Percentiles rank a stretch among this genome's conserved stretches.
Evolutionary conservation across 106 monocot genomes (phyloP).

Genomic region (Platanthera guangdongensis): DNA sequence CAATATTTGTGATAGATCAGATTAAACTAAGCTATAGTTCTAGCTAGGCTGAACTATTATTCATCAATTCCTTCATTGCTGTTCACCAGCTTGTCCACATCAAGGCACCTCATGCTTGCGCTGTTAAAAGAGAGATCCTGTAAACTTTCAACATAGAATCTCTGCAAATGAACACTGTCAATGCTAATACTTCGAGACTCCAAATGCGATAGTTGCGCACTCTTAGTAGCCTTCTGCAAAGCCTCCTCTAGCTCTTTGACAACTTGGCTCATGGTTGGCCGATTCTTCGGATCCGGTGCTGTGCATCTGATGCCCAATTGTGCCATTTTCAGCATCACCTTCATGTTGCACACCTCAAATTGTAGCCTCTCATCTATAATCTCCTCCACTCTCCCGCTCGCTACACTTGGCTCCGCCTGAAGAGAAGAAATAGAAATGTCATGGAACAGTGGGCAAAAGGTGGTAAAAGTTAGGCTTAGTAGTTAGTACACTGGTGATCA

Average conservation of each 20-base stretch:
- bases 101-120: slow-evolving; percentile 21
- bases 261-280: slow-evolving; percentile 23
- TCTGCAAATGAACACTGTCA: slow-evolving; percentile 10
- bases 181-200: slow-evolving; percentile 20
- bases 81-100: not conserved
- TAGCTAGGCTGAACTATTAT: no score
- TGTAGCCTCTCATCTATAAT: slow-evolving; percentile 22
- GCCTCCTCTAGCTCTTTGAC: slow-evolving; percentile 16
- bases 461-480: no score
- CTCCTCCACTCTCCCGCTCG: slow-evolving; percentile 14
- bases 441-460: no score
- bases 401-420: slow-evolving; percentile 25
- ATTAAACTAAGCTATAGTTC: no score
- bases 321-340: slow-evolving; percentile 31
- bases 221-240: not conserved
- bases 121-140: slow-evolving; percentile 5
- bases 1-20: no score
- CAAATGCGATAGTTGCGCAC: not conserved
- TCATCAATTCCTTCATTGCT: no score
- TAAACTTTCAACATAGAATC: slow-evolving; percentile 7
- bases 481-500: no score
- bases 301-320: slow-evolving; percentile 22
- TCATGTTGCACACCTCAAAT: slow-evolving; percentile 28
- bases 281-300: slow-evolving; percentile 4
- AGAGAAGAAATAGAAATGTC: no score